phyloP scores from a whole-genome alignment of 208 protist genomes.

The Phytomonas serpens region DNA sequence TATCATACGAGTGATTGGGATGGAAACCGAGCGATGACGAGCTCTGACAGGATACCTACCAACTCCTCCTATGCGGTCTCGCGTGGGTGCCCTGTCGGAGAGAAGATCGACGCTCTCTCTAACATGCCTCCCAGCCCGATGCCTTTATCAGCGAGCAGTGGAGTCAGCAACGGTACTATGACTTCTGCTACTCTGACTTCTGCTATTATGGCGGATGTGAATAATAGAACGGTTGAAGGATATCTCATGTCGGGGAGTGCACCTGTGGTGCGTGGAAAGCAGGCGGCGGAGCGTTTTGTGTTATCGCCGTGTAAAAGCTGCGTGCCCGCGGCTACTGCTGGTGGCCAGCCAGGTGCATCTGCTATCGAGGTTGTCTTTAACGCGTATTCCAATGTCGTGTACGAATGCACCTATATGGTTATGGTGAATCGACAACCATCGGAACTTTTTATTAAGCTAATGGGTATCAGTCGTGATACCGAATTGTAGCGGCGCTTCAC shows the following conservation, averaged over 20 bases:
- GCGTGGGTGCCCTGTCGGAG: neutral
- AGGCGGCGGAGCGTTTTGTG: constrained; percentile 34
- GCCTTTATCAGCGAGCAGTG: neutral
- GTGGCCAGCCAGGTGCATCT: constrained; percentile 45
- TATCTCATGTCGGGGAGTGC: neutral
- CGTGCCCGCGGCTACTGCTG: constrained; percentile 57
- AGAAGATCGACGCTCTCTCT: neutral
- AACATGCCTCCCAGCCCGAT: neutral
- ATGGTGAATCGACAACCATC: constrained; percentile 31
- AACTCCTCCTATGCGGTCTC: neutral
- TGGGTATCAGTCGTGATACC: constrained; percentile 73
- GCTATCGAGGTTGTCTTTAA: constrained; percentile 41
- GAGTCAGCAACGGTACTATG: neutral
- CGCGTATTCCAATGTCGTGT: constrained; percentile 62
- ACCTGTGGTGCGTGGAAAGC: constrained; percentile 22
- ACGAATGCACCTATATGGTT: constrained; percentile 55
- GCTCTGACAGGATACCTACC: neutral
- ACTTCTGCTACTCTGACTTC: neutral
- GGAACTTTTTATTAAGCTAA: constrained; percentile 33
- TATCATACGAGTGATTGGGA: neutral
- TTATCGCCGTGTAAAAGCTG: constrained; percentile 33
- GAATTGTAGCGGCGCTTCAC: constrained; percentile 36
- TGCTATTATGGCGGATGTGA: neutral
- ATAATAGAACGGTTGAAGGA: neutral
- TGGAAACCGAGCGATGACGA: neutral